Evolutionary conservation across 106 monocot species (phyloP), one percentile per base, ranked within the genome.

Genomic region (Dendrobium chrysotoxum): DNA sequence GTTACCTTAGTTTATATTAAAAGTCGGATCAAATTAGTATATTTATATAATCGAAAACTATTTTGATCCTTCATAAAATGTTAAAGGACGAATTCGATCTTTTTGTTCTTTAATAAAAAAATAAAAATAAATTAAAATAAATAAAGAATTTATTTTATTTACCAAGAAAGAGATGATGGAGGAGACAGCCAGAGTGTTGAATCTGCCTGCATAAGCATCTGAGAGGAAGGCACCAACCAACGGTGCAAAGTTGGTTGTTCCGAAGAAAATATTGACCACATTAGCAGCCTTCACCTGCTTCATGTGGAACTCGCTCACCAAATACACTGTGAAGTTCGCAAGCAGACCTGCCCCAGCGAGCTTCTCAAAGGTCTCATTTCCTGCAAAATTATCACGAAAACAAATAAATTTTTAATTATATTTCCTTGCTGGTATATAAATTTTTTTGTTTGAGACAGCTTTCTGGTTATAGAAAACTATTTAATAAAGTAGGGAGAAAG

Each of bases 321-420:
- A 25, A 58, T 87, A 91, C 47, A 87, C 80, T 5, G 79, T 86
- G 58, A 91, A 65, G 50, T 89, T 87, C 0, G 86, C 77, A 1
- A 77, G 31, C 41, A 89, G 41, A 42, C 89, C 91, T 5, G 80
- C 61, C 0, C 64, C 68, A 5, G 89, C 91, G 17, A 89, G 44
- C 73, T 76, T 81, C 25, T 84, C 83, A 1, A 80, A 86, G 11
- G 85, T 81, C 72, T 89, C 89, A 40, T 89, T 85, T 39, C 89
- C 91, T 91, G 66, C 75, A 80, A 39, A 28, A 50, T 13, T 50
- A 50, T 50, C 2, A 12, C 15, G 1, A 10, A 11, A 10, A 50
- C 13, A 50, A 50, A 12, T 50, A 50, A 50, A 1, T 50, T 13
- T 13, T 50, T 50, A 50, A 46, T 46, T 46, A 12, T 46, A 45